phyloP scores from a whole-genome alignment of 2,329 filamentous ascomycete species.

The Allantophomopsis cytisporea region DNA sequence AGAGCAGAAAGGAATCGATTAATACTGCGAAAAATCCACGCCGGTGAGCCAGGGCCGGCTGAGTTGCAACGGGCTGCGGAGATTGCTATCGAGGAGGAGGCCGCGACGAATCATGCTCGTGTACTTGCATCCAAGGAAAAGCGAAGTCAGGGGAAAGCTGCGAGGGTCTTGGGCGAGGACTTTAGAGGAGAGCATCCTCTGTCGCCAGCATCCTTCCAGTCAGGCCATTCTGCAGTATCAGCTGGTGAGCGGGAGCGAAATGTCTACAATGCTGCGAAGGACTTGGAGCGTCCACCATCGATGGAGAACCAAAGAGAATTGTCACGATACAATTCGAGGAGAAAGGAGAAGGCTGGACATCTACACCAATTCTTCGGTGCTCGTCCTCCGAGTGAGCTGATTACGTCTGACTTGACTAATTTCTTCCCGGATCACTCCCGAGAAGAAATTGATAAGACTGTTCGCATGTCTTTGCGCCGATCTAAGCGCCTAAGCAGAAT shows the following conservation, averaged over 20 bases:
- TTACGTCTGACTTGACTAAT: slow-evolving; percentile 87
- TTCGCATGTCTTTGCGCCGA: slow-evolving; percentile 80
- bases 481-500: slow-evolving; percentile 86
- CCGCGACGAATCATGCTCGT: slow-evolving; percentile 49
- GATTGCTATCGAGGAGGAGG: slow-evolving; percentile 79
- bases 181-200: slow-evolving; percentile 71
- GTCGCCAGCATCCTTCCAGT: slow-evolving; percentile 60
- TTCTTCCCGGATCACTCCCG: slow-evolving; percentile 95
- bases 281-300: slow-evolving; percentile 41
- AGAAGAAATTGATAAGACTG: slow-evolving; percentile 91
- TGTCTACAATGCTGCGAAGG: slow-evolving; percentile 42
- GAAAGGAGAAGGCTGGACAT: slow-evolving; percentile 34
- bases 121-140: slow-evolving; percentile 53
- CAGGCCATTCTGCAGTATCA: slow-evolving; percentile 15
- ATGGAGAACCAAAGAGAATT: slow-evolving; percentile 18
- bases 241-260: slow-evolving; percentile 52
- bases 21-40: slow-evolving; percentile 84
- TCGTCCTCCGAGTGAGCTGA: slow-evolving; percentile 89
- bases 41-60: slow-evolving; percentile 74
- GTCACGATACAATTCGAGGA: slow-evolving; percentile 8
- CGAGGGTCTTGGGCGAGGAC: slow-evolving; percentile 80
- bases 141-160: slow-evolving; percentile 74
- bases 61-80: slow-evolving; percentile 79
- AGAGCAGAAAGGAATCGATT: slow-evolving; percentile 80
- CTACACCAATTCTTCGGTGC: slow-evolving; percentile 81